Conservation (phyloP, 192 early-diverging fungal genomes). For the Geranomyces variabilis region DNA sequence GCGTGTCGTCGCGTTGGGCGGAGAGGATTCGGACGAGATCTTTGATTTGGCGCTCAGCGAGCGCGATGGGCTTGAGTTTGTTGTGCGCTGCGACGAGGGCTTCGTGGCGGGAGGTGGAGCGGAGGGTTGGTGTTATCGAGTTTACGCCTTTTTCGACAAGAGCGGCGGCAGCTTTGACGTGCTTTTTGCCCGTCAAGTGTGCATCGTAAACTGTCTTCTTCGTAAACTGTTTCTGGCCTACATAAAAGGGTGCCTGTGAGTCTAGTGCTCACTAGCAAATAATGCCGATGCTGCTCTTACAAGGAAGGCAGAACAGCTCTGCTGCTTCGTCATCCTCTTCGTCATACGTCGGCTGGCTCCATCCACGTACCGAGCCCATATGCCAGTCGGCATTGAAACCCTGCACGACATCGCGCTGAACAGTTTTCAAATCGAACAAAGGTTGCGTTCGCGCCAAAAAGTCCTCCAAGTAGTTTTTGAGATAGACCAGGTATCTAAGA, state of each 20-base stretch:
- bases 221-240: conserved; percentile 77
- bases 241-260: neutral
- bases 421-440: conserved; percentile 67
- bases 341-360: conserved; percentile 50
- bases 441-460: conserved; percentile 78
- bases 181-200: conserved; percentile 89
- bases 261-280: neutral
- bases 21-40: conserved; percentile 50
- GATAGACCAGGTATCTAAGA: conserved; percentile 62
- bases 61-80: conserved; percentile 57
- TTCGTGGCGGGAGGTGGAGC: conserved; percentile 19
- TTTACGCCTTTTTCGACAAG: conserved; percentile 41
- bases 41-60: conserved; percentile 61
- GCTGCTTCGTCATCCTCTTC: conserved; percentile 43
- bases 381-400: conserved; percentile 72
- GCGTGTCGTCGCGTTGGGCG: conserved; percentile 73
- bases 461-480: conserved; percentile 71
- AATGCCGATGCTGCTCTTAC: too few species aligned
- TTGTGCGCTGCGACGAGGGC: conserved; percentile 34
- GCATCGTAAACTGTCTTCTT: conserved; percentile 84
- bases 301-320: conserved; percentile 74
- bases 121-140: conserved; percentile 10
- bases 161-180: conserved; percentile 76
- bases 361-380: conserved; percentile 59
- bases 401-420: conserved; percentile 49